Evolutionary conservation across 768 basidiomycete genomes (phyloP).

Genomic region (Agrocybe pediades): DNA sequence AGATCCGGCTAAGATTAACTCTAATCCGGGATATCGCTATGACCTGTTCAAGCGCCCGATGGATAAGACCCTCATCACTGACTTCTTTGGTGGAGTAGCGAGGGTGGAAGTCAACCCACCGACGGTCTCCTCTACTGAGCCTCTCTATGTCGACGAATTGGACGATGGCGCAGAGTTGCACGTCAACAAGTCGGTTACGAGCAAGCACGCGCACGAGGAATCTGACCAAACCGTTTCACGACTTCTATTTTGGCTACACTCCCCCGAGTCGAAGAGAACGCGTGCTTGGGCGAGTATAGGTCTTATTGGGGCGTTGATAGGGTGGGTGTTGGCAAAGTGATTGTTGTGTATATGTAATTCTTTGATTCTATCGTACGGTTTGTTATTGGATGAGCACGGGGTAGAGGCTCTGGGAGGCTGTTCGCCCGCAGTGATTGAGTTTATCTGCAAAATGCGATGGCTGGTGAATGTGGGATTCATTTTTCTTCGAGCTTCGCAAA

Average conservation of each 20-base stretch:
- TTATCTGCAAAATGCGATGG: no score
- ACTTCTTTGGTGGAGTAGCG: slow-evolving; percentile 89
- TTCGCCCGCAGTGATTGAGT: no score
- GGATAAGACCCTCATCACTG: slow-evolving; percentile 66
- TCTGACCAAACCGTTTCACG: not conserved
- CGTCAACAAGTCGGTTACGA: not conserved
- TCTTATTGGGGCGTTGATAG: slow-evolving; percentile 28
- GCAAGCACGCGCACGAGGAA: slow-evolving; percentile 1
- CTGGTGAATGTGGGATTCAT: no score
- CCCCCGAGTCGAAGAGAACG: slow-evolving; percentile 15
- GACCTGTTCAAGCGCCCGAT: slow-evolving; percentile 76
- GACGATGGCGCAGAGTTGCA: not conserved
- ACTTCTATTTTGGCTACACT: not conserved
- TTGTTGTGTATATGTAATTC: no score
- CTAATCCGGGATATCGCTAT: slow-evolving; percentile 86
- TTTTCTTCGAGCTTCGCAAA: no score
- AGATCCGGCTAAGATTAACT: slow-evolving; percentile 72
- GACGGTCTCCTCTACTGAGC: slow-evolving; percentile 16
- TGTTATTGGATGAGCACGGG: no score
- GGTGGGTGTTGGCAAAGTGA: no score
- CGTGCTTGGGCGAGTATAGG: slow-evolving; percentile 32
- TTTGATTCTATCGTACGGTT: no score
- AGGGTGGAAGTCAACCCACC: slow-evolving; percentile 67
- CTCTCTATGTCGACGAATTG: not conserved
- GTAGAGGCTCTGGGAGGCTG: no score